Evolutionary conservation across 208 protist species (phyloP).

Genomic region (Strigomonas galati): DNA sequence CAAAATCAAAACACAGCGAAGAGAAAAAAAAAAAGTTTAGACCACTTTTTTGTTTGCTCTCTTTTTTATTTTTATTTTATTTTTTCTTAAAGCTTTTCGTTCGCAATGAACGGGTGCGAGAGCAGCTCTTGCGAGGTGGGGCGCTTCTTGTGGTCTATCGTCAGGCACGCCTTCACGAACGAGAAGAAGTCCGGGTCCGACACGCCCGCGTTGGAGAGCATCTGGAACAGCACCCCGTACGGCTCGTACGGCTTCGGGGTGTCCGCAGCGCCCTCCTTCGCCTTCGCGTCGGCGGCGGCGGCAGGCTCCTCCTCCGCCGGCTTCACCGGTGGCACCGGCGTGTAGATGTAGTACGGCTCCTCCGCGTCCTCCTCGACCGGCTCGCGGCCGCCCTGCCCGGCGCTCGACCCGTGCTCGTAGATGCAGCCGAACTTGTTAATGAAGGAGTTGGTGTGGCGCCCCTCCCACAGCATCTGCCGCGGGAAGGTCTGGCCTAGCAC

Average conservation of each 20-base stretch:
- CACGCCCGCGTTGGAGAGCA: constrained; percentile 64
- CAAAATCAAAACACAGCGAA: too few relatives aligned
- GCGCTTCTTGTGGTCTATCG: constrained; percentile 79
- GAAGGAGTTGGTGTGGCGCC: constrained; percentile 82
- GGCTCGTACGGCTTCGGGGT: constrained; percentile 26
- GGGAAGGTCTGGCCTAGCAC: constrained; percentile 88
- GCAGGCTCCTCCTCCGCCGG: constrained; percentile 18
- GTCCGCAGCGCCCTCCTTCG: too few relatives aligned
- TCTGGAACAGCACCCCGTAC: constrained; percentile 69
- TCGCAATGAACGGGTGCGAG: constrained; percentile 80
- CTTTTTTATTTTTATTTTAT: not conserved
- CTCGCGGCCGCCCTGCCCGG: constrained; percentile 17
- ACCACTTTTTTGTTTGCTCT: not conserved
- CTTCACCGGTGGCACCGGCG: constrained; percentile 38
- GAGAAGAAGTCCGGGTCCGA: constrained; percentile 76
- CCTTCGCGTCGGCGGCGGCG: not conserved
- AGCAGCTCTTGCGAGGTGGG: constrained; percentile 77
- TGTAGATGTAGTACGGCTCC: constrained; percentile 79
- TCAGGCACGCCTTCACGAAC: constrained; percentile 87
- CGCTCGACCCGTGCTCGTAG: constrained; percentile 71
- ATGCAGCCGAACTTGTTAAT: constrained; percentile 88
- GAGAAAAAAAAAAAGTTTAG: not conserved
- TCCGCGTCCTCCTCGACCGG: constrained; percentile 34
- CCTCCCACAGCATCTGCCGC: constrained; percentile 83
- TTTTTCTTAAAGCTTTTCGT: constrained; percentile 31